Base-by-base conservation (phyloP, 2,329 filamentous ascomycete species). In the Capronia americana region DNA sequence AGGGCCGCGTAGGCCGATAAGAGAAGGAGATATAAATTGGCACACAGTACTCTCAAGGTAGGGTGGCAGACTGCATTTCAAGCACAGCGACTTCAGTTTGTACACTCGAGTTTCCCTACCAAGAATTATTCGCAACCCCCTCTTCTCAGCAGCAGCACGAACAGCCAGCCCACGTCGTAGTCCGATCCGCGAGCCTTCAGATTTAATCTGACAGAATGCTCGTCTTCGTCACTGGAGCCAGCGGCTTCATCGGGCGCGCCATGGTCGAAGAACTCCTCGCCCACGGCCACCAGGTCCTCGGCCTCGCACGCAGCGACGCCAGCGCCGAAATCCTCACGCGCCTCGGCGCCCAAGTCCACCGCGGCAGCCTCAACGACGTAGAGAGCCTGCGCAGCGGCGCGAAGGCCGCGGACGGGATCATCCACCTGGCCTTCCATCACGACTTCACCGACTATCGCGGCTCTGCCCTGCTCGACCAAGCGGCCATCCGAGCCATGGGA, bases 171-270 rank as follows among this genome's bases (percentile, higher is more conserved):
- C 2, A 8, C 4, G n/a, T 48, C 20, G 2, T 20, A 48, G 3
- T 23, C 23, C 2, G 10, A 23, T 26, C 20, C 10, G 24, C 11
- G 11, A 48, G n/a, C 17, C 10, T 48, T 23, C 30, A 8, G 23
- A 10, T 17, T 20, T 7, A n/a, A n/a, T n/a, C n/a, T n/a, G n/a
- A n/a, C 28, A 71, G 20, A 11, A 74, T 79, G 77, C 74, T 68
- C 20, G 74, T 79, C 65, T 81, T 80, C 69, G 74, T 82, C 55
- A 83, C 81, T 6, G 81, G 81, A 48, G 76, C 79, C 4, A 77
- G 79, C 6, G 81, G 81, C 70, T 82, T 79, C 65, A 75, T 83
- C 62, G 81, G 81, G 69, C 70, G 72, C 23, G 74, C 76, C 6
- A 74, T 82, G 14, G 75, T 78, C 24, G 64, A 78, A 57, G 77